Evolutionary conservation across 2,329 filamentous ascomycete species (phyloP).

Genomic region (Salinomyces thailandicus): DNA sequence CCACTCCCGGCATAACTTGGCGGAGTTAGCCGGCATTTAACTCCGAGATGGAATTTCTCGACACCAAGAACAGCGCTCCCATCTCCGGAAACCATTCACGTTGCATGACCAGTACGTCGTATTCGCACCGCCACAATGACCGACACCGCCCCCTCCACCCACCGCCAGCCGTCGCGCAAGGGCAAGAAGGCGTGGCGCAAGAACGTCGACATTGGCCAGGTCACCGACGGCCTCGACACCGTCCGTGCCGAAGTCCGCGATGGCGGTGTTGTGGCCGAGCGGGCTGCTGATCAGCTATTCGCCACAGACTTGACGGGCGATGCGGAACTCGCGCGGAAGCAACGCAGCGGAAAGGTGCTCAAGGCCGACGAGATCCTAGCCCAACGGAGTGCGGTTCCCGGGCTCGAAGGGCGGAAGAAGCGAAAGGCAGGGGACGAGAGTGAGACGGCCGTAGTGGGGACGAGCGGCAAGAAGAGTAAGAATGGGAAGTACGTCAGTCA

Average conservation of each 20-base stretch:
- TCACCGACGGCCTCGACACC: constrained; percentile 71
- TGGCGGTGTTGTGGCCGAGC: constrained; percentile 72
- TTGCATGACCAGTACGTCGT: not conserved
- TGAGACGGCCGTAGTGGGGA: constrained; percentile 48
- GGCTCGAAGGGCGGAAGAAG: constrained; percentile 69
- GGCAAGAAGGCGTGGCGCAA: constrained; percentile 99
- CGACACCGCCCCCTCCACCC: constrained; percentile 59
- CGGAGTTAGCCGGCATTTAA: no score
- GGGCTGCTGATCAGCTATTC: constrained; percentile 74
- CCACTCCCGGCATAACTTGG: no score
- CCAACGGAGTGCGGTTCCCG: constrained; percentile 68
- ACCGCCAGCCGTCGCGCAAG: constrained; percentile 84
- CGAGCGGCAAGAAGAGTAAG: constrained; percentile 58
- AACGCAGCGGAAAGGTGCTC: constrained; percentile 63
- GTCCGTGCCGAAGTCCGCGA: constrained; percentile 82
- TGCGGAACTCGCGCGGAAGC: constrained; percentile 52
- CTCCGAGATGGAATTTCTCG: no score
- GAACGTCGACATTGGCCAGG: constrained; percentile 85
- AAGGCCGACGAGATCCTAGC: constrained; percentile 89
- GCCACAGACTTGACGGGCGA: constrained; percentile 68
- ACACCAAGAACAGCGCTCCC: no score
- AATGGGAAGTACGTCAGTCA: constrained; percentile 65
- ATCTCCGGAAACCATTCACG: not conserved
- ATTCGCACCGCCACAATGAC: constrained; percentile 39
- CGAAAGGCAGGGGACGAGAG: constrained; percentile 53